Evolutionary conservation across 2,329 filamentous ascomycete genomes (phyloP).

Genomic region (Helicocarpus griseus): DNA sequence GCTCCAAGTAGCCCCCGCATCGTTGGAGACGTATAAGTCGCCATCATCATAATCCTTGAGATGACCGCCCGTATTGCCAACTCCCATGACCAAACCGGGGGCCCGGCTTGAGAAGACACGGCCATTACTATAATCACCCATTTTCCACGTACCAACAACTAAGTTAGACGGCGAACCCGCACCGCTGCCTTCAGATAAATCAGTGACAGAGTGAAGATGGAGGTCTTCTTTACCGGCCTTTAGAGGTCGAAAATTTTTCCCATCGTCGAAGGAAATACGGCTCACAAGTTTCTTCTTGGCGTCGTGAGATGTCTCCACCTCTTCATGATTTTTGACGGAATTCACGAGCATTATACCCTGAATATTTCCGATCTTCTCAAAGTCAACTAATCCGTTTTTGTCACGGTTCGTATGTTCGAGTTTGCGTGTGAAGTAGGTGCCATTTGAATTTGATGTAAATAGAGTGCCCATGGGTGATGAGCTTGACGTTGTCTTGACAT

Average conservation of each 20-base stretch:
- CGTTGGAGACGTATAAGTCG: constrained; percentile 78
- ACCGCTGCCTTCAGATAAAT: too few relatives aligned
- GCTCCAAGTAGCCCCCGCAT: constrained; percentile 80
- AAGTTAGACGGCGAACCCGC: too few relatives aligned
- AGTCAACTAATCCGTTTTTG: constrained; percentile 67
- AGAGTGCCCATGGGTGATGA: constrained; percentile 64
- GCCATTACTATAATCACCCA: too few relatives aligned
- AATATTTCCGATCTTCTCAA: constrained; percentile 84
- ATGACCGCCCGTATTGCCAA: constrained; percentile 75
- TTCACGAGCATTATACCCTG: constrained; percentile 91
- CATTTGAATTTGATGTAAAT: constrained; percentile 95
- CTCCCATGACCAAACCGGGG: constrained; percentile 85
- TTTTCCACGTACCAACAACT: too few relatives aligned
- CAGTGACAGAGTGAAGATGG: constrained; percentile 87
- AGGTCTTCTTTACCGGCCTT: constrained; percentile 57
- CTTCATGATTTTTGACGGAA: constrained; percentile 73
- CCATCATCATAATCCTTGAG: constrained; percentile 64
- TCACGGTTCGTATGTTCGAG: constrained; percentile 88
- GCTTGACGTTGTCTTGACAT: constrained; percentile 64
- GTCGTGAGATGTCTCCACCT: constrained; percentile 49
- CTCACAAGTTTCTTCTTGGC: constrained; percentile 55
- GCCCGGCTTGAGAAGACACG: constrained; percentile 88
- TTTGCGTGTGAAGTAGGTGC: constrained; percentile 89
- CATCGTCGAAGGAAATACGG: constrained; percentile 90
- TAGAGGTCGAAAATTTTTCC: constrained; percentile 69